Evolutionary conservation across 352 stramenopile species (phyloP).

Genomic region (Phytophthora cajani): DNA sequence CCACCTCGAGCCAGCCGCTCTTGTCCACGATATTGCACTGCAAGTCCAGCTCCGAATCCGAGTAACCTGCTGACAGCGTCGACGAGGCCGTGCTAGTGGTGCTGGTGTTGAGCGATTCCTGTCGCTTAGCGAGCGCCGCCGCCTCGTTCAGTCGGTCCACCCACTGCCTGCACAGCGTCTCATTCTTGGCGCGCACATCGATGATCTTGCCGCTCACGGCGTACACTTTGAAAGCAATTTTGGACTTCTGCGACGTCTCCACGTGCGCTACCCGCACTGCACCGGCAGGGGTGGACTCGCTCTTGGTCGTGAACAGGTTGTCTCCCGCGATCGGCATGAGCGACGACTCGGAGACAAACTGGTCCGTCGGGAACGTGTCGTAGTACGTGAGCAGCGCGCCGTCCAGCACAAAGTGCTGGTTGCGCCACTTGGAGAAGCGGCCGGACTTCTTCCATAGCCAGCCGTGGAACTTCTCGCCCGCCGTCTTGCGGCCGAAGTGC

Average conservation of each 20-base stretch:
- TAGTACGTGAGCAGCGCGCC: conserved; percentile 83
- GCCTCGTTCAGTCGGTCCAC: conserved; percentile 77
- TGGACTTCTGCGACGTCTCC: conserved; percentile 75
- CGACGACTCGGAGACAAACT: conserved; percentile 72
- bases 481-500: conserved; percentile 66
- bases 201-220: conserved; percentile 86
- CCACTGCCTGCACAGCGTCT: conserved; percentile 76
- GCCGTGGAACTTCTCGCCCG: conserved; percentile 78
- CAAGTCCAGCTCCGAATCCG: conserved; percentile 74
- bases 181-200: conserved; percentile 82
- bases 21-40: conserved; percentile 82
- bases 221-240: conserved; percentile 86
- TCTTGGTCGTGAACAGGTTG: conserved; percentile 76
- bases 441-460: conserved; percentile 88
- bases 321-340: conserved; percentile 66
- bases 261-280: conserved; percentile 82
- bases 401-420: conserved; percentile 87
- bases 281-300: conserved; percentile 69
- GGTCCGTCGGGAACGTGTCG: conserved; percentile 82
- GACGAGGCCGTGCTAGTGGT: conserved; percentile 79
- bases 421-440: conserved; percentile 83
- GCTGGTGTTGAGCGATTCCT: conserved; percentile 78
- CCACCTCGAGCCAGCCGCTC: conserved; percentile 80
- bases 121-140: conserved; percentile 69
- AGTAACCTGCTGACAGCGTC: conserved; percentile 67